Percentiles rank a stretch among this genome's conserved stretches.
phyloP scores from a whole-genome alignment of 495 filamentous ascomycete species.

The Penicillium manginii region DNA sequence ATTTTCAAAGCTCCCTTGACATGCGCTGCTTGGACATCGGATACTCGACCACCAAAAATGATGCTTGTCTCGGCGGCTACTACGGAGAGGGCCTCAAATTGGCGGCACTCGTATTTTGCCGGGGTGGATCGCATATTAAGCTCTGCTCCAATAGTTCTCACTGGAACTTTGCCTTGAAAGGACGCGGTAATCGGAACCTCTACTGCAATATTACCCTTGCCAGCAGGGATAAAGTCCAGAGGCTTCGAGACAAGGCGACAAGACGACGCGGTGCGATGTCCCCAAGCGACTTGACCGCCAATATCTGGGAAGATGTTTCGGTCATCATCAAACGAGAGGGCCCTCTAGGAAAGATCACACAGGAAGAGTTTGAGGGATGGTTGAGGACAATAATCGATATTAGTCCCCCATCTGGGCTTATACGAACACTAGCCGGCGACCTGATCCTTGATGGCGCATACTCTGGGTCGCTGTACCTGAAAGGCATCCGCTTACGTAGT shows the following conservation, averaged over 20 bases:
- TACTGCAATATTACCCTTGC: neutral
- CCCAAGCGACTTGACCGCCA: neutral
- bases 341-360: neutral
- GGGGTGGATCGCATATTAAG: neutral
- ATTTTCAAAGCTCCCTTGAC: neutral
- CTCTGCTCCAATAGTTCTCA: neutral
- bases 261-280: neutral
- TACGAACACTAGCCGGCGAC: neutral
- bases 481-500: neutral
- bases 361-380: neutral
- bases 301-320: neutral
- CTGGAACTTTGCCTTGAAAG: neutral
- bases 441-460: neutral
- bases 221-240: too few relatives aligned
- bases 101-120: neutral
- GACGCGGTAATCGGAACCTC: neutral
- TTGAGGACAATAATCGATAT: neutral
- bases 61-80: neutral
- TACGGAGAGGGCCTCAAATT: neutral
- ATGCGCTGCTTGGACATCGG: neutral
- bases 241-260: neutral
- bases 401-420: neutral
- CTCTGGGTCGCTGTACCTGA: neutral
- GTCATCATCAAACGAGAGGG: neutral
- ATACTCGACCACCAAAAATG: neutral